Conservation (phyloP, 1,284 basidiomycete species). For the Ceratobasidium sp. region DNA sequence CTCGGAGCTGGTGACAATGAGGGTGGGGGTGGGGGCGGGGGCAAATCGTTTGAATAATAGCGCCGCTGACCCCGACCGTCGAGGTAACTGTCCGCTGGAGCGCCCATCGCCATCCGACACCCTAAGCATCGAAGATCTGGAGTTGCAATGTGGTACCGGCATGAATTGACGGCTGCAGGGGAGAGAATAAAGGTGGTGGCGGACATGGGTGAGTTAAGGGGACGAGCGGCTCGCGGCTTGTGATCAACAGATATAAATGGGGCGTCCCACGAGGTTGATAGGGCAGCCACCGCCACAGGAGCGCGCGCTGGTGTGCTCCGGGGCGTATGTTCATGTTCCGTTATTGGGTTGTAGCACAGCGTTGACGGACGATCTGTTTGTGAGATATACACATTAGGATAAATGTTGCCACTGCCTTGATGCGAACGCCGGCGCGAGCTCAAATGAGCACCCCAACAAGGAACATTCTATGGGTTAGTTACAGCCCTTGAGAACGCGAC, state of each 20-base stretch:
- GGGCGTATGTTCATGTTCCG: neutral
- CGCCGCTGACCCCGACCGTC: constrained; percentile 11
- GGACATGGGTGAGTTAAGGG: constrained; percentile 10
- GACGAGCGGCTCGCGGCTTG: neutral
- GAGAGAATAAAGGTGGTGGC: neutral
- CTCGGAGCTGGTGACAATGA: neutral
- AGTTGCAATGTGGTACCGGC: constrained; percentile 1
- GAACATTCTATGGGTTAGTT: no score
- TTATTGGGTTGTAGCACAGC: neutral
- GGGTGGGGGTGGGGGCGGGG: neutral
- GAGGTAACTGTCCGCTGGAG: constrained; percentile 27
- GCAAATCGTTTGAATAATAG: neutral
- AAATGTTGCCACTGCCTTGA: constrained; percentile 4
- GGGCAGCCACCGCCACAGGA: neutral
- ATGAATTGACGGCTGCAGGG: neutral
- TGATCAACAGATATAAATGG: neutral
- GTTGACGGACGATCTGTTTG: neutral
- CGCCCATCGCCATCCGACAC: constrained; percentile 39
- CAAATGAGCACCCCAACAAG: no score
- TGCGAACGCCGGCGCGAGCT: neutral
- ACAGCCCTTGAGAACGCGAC: no score
- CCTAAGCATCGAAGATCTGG: constrained; percentile 22
- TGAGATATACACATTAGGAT: neutral
- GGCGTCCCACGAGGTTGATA: neutral
- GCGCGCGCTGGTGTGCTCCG: neutral